Evolutionary conservation across 345 rosid species (phyloP), one percentile per base, ranked within the genome.

Genomic region (Microcos paniculata): DNA sequence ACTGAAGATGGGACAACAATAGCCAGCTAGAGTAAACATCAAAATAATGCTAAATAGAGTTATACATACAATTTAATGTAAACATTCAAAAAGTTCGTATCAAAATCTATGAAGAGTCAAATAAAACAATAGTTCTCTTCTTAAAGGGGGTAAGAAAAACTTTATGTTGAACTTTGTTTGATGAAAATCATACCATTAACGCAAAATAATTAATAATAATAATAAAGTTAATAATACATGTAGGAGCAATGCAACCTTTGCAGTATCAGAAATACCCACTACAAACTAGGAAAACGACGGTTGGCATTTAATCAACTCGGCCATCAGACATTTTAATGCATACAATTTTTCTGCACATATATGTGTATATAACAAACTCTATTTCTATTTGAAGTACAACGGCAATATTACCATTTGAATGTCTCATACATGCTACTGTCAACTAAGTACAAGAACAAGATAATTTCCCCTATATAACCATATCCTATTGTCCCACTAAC

Each of bases 1-100:
- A 81, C 98, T 92, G 87, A 73, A 72, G 40, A 76, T 46, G 79
- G 64, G 48, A 73, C 52, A 79, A 21, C 65, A 77, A 9, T n/a
- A 55, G 45, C 46, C 18, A 40, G 33, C 62, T 30, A 66, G 58
- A 28, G 76, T 73, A 73, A 68, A 5, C 53, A 11, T 24, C n/a
- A 55, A 56, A 19, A 48, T 35, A 48, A 19, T 35, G 30, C 66
- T 33, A 75, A 40, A 42, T 24, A 75, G 8, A 33, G 4, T 38
- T 24, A 12, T 58, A 57, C 59, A 33, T 21, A 72, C 16, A 65
- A 71, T 3, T 59, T 31, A 67, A 24, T 23, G 9, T 38, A 62
- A 31, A 1, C 4, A 35, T 55, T 38, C 33, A 12, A 11, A 21
- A n/a, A 9, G 11, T 18, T 52, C 52, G 61, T 16, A 28, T 4